Evolutionary conservation across 306 rosid species (phyloP), one percentile per base, ranked within the genome.

Genomic region (Prunus mira): DNA sequence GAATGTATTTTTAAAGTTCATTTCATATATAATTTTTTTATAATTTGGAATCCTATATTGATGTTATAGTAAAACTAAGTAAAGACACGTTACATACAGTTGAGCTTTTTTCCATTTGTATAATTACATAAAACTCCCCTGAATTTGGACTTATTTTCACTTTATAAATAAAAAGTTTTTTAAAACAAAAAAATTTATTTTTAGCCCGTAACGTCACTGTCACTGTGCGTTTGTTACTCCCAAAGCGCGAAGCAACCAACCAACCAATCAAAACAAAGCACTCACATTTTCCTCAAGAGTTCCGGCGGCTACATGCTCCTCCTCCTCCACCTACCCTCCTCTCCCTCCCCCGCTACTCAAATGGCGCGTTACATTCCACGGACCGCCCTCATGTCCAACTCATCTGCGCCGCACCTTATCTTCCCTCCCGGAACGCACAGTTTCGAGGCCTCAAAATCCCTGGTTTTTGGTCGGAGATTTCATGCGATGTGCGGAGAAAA

Each of bases 321-420:
- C 43, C 43, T 81, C 62, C 87, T 58, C 79, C 76, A 4, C 77
- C 61, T 70, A 19, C 30, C 11, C 60, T 30, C 18, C 62, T 17
- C 65, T 32, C 78, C 88, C 56, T 10, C 65, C 43, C 79, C 88
- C 67, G 67, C 84, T 61, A 34, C 72, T 60, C 71, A 52, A 34
- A 90, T 91, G 98, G 89, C 93, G 54, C 84, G 91, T 46, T 85
- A 74, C 5, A 3, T 78, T 24, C 62, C 85, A 27, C 84, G 86
- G 80, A 78, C 87, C 78, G 6, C 85, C 72, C 84, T 79, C 3
- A 54, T 69, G 15, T 10, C 70, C 43, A 15, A 51, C 67, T 68
- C 45, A 27, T 46, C 77, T 55, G 70, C 64, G 52, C 32, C 79
- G 55, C 70, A 49, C 51, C n/a, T 67, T 32, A 75, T 69, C 57